These are phyloP conservation scores for Fraxinus sp. DNA, from an alignment of 305 asterid genomes.

Conservation along the genomic window DNA sequence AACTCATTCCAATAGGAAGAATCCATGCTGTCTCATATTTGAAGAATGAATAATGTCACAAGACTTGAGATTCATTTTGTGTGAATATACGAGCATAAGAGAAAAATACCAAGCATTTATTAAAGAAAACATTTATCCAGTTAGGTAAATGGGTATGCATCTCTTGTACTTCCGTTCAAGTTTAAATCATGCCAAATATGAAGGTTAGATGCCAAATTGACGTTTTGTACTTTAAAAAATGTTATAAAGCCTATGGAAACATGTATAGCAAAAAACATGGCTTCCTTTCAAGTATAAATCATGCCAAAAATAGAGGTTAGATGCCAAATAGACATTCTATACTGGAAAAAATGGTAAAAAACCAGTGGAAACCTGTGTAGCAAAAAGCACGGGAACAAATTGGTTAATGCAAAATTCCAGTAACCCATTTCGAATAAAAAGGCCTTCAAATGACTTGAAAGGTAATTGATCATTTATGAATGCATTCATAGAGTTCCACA, in stretches of 20 bases:
- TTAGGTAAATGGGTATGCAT: neutral
- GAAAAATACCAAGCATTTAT: neutral
- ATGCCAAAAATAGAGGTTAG: neutral
- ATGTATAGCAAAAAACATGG: neutral
- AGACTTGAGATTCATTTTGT: neutral
- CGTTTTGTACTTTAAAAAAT: neutral
- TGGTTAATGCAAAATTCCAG: neutral
- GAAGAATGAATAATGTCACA: neutral
- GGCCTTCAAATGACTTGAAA: neutral
- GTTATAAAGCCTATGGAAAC: neutral
- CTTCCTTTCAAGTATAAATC: neutral
- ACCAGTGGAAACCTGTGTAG: neutral
- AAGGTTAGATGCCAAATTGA: neutral
- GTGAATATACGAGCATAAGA: neutral
- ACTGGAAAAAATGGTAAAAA: neutral
- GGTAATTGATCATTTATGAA: neutral
- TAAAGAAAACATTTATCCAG: neutral
- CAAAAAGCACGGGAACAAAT: neutral
- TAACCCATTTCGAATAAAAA: neutral
- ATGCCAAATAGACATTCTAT: neutral
- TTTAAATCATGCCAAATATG: neutral
- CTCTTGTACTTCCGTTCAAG: neutral
- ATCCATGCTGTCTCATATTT: neutral
- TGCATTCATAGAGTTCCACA: conserved; percentile 4
- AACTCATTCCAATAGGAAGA: conserved; percentile 2